phyloP scores from a whole-genome alignment of 176 grass and related monocot species.

The Raddia guianensis region DNA sequence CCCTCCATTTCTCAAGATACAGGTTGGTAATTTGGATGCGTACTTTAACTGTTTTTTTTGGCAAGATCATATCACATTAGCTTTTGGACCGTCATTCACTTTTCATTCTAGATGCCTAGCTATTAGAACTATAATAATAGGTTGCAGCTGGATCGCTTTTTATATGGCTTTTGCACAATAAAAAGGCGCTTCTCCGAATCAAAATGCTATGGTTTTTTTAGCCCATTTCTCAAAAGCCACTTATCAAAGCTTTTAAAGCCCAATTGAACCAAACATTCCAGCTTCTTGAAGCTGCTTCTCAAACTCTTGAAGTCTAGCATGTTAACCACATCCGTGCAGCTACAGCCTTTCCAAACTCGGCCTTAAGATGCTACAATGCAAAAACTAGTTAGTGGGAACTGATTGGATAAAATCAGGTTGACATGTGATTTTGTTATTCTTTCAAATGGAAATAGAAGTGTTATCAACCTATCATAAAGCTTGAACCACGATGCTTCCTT shows the following conservation, averaged over 20 bases:
- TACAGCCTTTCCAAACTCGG: too few species aligned
- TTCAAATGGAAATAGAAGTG: neutral
- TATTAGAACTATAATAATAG: constrained; percentile 13
- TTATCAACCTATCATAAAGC: neutral
- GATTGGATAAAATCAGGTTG: constrained; percentile 10
- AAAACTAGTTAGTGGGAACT: neutral
- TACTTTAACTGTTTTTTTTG: neutral
- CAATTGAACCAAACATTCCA: too few species aligned
- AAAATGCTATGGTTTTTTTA: too few species aligned
- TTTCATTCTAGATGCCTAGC: neutral
- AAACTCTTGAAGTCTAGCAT: too few species aligned
- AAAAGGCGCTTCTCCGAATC: too few species aligned
- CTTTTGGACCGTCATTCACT: neutral
- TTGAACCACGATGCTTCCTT: neutral
- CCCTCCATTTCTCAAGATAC: constrained; percentile 34
- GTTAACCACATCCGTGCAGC: too few species aligned
- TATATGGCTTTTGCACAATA: neutral
- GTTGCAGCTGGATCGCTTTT: neutral
- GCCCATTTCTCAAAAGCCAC: too few species aligned
- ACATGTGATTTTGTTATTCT: constrained; percentile 3
- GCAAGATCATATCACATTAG: neutral
- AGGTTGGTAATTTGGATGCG: constrained; percentile 44
- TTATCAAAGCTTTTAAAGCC: too few species aligned
- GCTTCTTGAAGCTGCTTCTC: too few species aligned
- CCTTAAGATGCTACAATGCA: neutral